Conservation (phyloP, 2,329 filamentous ascomycete species). For the Ploettnerulaceae sp. region DNA sequence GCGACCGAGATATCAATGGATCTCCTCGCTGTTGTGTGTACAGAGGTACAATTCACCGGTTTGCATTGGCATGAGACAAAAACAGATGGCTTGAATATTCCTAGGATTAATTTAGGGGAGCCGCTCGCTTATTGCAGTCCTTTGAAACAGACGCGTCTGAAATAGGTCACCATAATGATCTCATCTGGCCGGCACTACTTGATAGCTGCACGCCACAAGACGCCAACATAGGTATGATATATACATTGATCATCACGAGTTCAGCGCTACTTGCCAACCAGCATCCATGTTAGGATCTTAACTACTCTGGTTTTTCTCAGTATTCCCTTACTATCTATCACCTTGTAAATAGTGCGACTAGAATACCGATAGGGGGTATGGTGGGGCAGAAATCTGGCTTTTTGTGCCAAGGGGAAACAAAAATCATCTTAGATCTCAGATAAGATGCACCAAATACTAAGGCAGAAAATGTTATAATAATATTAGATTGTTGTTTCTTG, state of each 20-base stretch:
- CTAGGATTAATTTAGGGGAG: slow-evolving; percentile 3
- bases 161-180: background rate
- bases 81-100: slow-evolving; percentile 7
- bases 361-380: too few relatives aligned
- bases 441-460: too few relatives aligned
- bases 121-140: slow-evolving; percentile 2
- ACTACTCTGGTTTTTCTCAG: too few relatives aligned
- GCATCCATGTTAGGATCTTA: too few relatives aligned
- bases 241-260: too few relatives aligned
- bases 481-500: background rate
- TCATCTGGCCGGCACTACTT: background rate
- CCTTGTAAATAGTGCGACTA: too few relatives aligned
- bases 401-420: background rate
- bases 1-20: slow-evolving; percentile 6
- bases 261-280: too few relatives aligned
- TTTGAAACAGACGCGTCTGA: slow-evolving; percentile 18
- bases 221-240: too few relatives aligned
- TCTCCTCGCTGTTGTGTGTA: slow-evolving; percentile 4
- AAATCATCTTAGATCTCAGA: too few relatives aligned
- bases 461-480: background rate
- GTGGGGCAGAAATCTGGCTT: slow-evolving; percentile 5
- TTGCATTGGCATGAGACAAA: slow-evolving; percentile 3
- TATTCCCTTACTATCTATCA: too few relatives aligned
- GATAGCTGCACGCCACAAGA: too few relatives aligned
- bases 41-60: background rate